phyloP scores from a whole-genome alignment of 441 rosid genomes.

The Corymbia citriodora region DNA sequence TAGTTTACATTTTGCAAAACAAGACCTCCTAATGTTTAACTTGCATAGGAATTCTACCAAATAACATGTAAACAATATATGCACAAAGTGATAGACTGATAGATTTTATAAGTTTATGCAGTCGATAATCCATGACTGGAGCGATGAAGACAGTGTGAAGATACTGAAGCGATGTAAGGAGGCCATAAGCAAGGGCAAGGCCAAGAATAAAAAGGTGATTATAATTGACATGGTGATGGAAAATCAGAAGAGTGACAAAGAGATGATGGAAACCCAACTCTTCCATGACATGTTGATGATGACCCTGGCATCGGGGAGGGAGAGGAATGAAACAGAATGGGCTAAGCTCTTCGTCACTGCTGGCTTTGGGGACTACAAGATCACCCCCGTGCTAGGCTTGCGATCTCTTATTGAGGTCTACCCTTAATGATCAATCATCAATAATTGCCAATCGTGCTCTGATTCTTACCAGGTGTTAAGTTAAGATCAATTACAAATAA shows the following conservation, averaged over 20 bases:
- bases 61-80: not conserved
- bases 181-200: slow-evolving; percentile 1
- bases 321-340: slow-evolving; percentile 28
- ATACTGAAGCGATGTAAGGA: slow-evolving; percentile 15
- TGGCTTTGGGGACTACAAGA: slow-evolving; percentile 24
- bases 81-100: not conserved
- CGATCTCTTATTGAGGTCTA: slow-evolving; percentile 25
- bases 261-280: slow-evolving; percentile 7
- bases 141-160: slow-evolving; percentile 17
- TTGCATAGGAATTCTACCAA: not conserved
- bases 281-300: slow-evolving; percentile 16
- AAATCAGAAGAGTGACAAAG: not conserved
- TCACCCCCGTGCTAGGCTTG: not conserved
- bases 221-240: slow-evolving; percentile 14
- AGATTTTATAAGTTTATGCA: not conserved
- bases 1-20: not conserved
- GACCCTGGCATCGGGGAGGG: not conserved
- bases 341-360: slow-evolving; percentile 20
- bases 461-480: not conserved
- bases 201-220: slow-evolving; percentile 8
- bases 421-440: not conserved
- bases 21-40: not conserved
- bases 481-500: not conserved
- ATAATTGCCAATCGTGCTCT: not conserved
- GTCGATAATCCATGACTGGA: slow-evolving; percentile 28